These are phyloP conservation scores for Pelargonium cotyledonis DNA, from an alignment of 441 rosid genomes.

Conservation along the genomic window DNA sequence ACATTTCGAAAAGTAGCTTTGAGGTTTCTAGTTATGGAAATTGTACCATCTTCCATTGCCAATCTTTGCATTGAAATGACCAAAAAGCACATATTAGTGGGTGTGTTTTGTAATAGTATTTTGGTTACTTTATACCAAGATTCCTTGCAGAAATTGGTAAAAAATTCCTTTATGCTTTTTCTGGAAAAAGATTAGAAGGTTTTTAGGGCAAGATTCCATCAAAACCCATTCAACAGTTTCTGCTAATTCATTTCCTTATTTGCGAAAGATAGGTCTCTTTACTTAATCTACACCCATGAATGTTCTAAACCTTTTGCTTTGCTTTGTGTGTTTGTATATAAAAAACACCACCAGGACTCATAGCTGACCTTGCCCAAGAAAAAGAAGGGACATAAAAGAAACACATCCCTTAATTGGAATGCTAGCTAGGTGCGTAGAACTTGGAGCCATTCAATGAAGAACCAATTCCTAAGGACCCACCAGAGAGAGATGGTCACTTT, in stretches of 20 bases:
- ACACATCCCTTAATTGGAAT: background rate
- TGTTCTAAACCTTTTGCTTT: background rate
- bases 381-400: background rate
- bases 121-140: conserved; percentile 3
- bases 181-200: background rate
- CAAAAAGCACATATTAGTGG: background rate
- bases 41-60: background rate
- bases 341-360: background rate
- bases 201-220: background rate
- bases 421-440: background rate
- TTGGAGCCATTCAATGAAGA: background rate
- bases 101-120: background rate
- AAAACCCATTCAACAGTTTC: conserved; percentile 2
- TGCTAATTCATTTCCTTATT: conserved; percentile 9
- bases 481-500: background rate
- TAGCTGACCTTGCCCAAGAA: background rate
- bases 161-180: background rate
- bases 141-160: conserved; percentile 14
- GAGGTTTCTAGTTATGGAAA: background rate
- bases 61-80: background rate
- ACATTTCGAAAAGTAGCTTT: background rate
- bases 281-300: background rate
- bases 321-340: background rate
- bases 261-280: conserved; percentile 8
- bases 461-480: conserved; percentile 1